phyloP scores from a whole-genome alignment of 2,329 filamentous ascomycete genomes.

The Curvularia hawaiiensis region DNA sequence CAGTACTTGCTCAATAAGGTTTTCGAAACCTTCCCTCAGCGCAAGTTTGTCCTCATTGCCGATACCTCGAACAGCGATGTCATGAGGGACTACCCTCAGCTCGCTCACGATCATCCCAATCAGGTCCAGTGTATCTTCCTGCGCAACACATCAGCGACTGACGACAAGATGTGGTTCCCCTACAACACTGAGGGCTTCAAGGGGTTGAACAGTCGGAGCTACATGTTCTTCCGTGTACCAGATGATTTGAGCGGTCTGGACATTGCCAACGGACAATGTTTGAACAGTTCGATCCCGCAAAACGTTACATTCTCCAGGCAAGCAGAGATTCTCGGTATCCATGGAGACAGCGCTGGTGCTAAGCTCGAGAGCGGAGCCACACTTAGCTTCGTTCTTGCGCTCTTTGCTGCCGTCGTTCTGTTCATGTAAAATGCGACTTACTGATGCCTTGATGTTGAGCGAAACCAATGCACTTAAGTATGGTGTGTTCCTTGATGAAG shows the following conservation, averaged over 20 bases:
- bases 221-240: slow-evolving; percentile 80
- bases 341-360: slow-evolving; percentile 33
- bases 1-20: slow-evolving; percentile 72
- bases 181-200: slow-evolving; percentile 77
- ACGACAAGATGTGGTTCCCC: slow-evolving; percentile 69
- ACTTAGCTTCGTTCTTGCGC: slow-evolving; percentile 41
- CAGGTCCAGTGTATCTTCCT: slow-evolving; percentile 80
- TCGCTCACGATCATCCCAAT: slow-evolving; percentile 69
- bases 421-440: slow-evolving; percentile 23
- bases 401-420: slow-evolving; percentile 37
- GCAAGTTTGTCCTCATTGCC: slow-evolving; percentile 76
- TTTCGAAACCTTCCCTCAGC: slow-evolving; percentile 74
- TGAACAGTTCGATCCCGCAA: slow-evolving; percentile 67
- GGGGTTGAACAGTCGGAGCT: slow-evolving; percentile 66
- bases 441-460: not conserved
- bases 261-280: slow-evolving; percentile 70
- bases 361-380: slow-evolving; percentile 36
- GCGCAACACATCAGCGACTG: slow-evolving; percentile 74
- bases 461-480: slow-evolving; percentile 3
- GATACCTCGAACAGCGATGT: slow-evolving; percentile 79
- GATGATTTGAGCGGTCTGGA: slow-evolving; percentile 72
- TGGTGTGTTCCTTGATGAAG: not conserved
- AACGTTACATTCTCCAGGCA: slow-evolving; percentile 69
- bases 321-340: slow-evolving; percentile 44
- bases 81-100: slow-evolving; percentile 66